These are phyloP conservation scores for Russula sp. DNA, from an alignment of 768 basidiomycete species.

Conservation along the genomic window DNA sequence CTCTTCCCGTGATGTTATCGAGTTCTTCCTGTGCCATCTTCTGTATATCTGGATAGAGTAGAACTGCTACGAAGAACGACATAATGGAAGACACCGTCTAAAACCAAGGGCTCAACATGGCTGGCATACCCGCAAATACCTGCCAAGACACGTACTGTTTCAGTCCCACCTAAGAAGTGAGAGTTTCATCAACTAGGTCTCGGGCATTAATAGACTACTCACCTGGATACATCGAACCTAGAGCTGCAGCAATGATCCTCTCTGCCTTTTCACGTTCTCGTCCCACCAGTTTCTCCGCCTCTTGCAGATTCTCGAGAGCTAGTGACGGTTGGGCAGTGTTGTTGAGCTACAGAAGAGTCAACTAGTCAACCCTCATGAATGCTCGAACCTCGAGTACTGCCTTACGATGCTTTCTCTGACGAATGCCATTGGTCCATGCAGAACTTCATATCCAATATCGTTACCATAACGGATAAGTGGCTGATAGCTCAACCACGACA, in stretches of 20 bases:
- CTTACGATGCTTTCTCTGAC: slow-evolving; percentile 1
- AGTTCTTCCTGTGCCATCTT: slow-evolving; percentile 27
- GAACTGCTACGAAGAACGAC: slow-evolving; percentile 25
- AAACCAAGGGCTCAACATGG: neutral
- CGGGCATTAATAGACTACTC: neutral
- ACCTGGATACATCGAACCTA: slow-evolving; percentile 10
- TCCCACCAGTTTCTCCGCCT: neutral
- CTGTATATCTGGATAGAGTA: slow-evolving; percentile 25
- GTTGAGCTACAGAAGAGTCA: neutral
- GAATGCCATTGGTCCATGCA: neutral
- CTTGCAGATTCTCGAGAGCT: neutral
- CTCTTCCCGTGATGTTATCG: slow-evolving; percentile 23
- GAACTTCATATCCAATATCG: neutral
- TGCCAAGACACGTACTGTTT: neutral
- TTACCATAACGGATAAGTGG: neutral
- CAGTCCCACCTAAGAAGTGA: slow-evolving; percentile 1
- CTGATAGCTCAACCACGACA: slow-evolving; percentile 11
- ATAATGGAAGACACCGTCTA: neutral
- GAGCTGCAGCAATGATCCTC: neutral
- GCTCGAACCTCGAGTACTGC: neutral
- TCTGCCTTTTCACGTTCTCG: neutral
- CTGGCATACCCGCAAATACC: neutral
- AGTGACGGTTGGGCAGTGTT: slow-evolving; percentile 7
- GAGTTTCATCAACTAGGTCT: neutral
- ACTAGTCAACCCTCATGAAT: neutral